Evolutionary conservation across 805 yeast species (phyloP).

Genomic region (Spathaspora girioi): DNA sequence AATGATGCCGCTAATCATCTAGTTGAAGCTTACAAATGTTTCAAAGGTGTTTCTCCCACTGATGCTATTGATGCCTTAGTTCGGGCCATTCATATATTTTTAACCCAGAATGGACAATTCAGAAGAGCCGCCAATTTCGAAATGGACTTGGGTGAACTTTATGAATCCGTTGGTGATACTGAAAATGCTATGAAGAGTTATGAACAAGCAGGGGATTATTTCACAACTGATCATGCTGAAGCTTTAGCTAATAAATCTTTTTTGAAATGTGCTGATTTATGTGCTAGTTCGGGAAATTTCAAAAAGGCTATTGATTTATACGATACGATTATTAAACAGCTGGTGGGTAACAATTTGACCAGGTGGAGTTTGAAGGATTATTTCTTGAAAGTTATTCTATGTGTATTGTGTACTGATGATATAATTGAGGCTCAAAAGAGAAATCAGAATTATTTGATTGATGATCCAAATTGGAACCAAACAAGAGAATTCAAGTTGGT

Average conservation of each 20-base stretch:
- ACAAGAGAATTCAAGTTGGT: conserved; percentile 75
- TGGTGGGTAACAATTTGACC: conserved; percentile 68
- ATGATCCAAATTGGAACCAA: conserved; percentile 73
- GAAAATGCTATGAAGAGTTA: conserved; percentile 71
- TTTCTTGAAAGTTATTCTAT: conserved; percentile 76
- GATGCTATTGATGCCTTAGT: conserved; percentile 76
- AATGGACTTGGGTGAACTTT: conserved; percentile 83
- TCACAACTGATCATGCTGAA: conserved; percentile 86
- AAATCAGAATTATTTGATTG: conserved; percentile 54
- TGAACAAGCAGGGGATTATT: conserved; percentile 96
- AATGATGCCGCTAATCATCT: conserved; percentile 91
- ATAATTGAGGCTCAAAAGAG: conserved; percentile 80
- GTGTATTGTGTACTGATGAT: conserved; percentile 82
- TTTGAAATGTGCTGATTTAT: conserved; percentile 84
- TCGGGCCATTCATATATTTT: conserved; percentile 75
- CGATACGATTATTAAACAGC: conserved; percentile 73
- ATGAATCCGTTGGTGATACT: conserved; percentile 68
- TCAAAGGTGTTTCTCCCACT: conserved; percentile 65
- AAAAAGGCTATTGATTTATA: conserved; percentile 71
- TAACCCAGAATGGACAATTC: conserved; percentile 86
- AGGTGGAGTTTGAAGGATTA: conserved; percentile 94
- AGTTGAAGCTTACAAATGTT: conserved; percentile 88
- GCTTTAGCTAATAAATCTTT: conserved; percentile 86
- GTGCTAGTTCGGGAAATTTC: conserved; percentile 67
- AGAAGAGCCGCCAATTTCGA: conserved; percentile 94